phyloP scores from a whole-genome alignment of 306 rosid species.

The Hippophae tibetana region DNA sequence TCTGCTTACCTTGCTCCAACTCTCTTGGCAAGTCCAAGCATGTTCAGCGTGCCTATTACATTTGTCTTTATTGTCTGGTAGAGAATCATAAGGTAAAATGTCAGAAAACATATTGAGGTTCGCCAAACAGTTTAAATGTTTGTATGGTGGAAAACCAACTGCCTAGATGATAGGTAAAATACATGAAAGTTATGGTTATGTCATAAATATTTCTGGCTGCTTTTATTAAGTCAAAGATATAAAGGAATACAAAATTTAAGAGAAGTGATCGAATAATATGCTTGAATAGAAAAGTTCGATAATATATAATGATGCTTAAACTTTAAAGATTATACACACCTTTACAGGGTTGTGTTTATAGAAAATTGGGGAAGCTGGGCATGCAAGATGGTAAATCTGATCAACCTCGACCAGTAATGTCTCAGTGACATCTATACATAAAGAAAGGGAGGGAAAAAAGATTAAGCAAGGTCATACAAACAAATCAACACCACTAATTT shows the following conservation, averaged over 20 bases:
- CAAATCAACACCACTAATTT: neutral
- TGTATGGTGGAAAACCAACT: no score
- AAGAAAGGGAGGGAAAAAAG: slow-evolving; percentile 9
- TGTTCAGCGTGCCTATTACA: slow-evolving; percentile 92
- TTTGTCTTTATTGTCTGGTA: slow-evolving; percentile 90
- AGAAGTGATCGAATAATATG: no score
- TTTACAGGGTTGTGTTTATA: slow-evolving; percentile 94
- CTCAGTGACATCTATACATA: slow-evolving; percentile 71
- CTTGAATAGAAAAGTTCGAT: no score
- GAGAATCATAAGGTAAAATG: slow-evolving; percentile 16
- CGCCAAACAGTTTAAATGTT: no score
- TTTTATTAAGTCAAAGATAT: no score
- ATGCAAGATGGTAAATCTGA: slow-evolving; percentile 92
- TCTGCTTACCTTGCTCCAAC: slow-evolving; percentile 85
- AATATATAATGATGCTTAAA: no score
- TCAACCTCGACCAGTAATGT: slow-evolving; percentile 87
- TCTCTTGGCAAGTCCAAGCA: slow-evolving; percentile 98
- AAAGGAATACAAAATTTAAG: no score
- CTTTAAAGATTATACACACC: slow-evolving; percentile 29
- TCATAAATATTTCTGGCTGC: no score
- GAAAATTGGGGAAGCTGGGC: slow-evolving; percentile 97
- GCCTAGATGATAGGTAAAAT: no score
- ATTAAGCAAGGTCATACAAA: slow-evolving; percentile 6
- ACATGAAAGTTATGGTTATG: no score
- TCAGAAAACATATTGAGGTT: neutral